Evolutionary conservation across 164 flowering plant species (phyloP).

Genomic region (Cinnamomum micranthum): DNA sequence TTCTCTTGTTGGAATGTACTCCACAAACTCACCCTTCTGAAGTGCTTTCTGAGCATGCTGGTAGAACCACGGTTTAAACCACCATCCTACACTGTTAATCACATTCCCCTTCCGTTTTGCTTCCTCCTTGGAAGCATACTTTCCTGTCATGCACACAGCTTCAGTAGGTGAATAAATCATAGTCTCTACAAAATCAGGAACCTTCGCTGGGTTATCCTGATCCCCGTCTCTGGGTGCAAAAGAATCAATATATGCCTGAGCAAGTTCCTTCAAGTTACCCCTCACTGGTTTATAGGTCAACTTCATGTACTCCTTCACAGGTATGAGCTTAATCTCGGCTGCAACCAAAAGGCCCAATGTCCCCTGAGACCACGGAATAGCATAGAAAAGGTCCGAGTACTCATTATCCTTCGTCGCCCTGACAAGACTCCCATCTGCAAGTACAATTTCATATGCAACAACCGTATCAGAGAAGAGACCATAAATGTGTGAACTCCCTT

Average conservation of each 20-base stretch:
- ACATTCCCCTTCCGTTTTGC: conserved; percentile 85
- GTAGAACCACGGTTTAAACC: conserved; percentile 98
- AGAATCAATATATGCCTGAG: conserved; percentile 82
- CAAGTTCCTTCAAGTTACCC: conserved; percentile 68
- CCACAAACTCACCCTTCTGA: conserved; percentile 91
- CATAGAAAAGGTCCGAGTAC: conserved; percentile 83
- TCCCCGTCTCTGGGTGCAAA: conserved; percentile 92
- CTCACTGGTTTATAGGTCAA: conserved; percentile 77
- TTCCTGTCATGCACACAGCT: conserved; percentile 85
- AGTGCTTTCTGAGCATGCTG: conserved; percentile 87
- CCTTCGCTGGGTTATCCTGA: conserved; percentile 83
- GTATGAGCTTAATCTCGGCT: conserved; percentile 95
- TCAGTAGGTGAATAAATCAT: conserved; percentile 77
- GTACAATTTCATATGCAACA: conserved; percentile 90
- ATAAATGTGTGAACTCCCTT: conserved; percentile 95
- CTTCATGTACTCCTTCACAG: conserved; percentile 89
- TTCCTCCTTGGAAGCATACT: conserved; percentile 90
- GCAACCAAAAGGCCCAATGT: conserved; percentile 92
- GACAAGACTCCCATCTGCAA: conserved; percentile 80
- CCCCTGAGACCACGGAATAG: conserved; percentile 98
- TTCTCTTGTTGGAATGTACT: conserved; percentile 94
- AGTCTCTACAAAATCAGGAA: conserved; percentile 90
- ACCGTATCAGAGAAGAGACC: conserved; percentile 97
- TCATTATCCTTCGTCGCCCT: conserved; percentile 97
- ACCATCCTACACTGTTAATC: conserved; percentile 86